Conservation (phyloP, 208 protist species). For the Borovskyia barvae region DNA sequence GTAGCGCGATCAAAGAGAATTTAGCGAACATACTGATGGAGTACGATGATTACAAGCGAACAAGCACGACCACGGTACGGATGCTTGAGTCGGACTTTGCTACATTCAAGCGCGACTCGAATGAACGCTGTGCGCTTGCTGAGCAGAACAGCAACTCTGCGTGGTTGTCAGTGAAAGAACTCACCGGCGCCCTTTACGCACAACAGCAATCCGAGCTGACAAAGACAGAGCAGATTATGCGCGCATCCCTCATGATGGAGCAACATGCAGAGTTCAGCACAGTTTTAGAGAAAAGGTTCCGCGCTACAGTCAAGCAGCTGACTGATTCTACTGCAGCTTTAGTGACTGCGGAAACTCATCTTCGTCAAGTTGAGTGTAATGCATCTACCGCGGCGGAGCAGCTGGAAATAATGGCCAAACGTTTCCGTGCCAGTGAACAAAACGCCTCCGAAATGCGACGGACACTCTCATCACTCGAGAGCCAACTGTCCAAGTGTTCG, state of each 20-base stretch:
- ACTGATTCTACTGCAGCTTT: neutral
- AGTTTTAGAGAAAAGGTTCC: neutral
- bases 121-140: slow-evolving; percentile 11
- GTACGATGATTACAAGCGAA: slow-evolving; percentile 41
- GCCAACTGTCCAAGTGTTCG: slow-evolving; percentile 5
- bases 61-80: neutral
- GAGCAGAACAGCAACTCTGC: slow-evolving; percentile 27
- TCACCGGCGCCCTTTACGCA: slow-evolving; percentile 25
- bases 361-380: neutral
- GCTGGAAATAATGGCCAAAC: neutral
- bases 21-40: slow-evolving; percentile 63
- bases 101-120: slow-evolving; percentile 6
- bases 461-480: slow-evolving; percentile 14
- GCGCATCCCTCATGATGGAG: slow-evolving; percentile 1
- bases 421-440: slow-evolving; percentile 6
- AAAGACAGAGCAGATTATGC: slow-evolving; percentile 16
- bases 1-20: slow-evolving; percentile 52
- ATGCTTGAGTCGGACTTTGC: slow-evolving; percentile 16
- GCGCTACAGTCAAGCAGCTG: neutral
- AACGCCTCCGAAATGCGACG: slow-evolving; percentile 18
- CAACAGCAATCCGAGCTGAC: slow-evolving; percentile 18
- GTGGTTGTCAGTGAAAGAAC: slow-evolving; percentile 23
- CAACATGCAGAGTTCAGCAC: neutral
- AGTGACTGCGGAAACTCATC: neutral
- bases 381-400: neutral